These are phyloP conservation scores for Lizonia empirigonia DNA, from an alignment of 2,329 filamentous ascomycete genomes.

Conservation along the genomic window DNA sequence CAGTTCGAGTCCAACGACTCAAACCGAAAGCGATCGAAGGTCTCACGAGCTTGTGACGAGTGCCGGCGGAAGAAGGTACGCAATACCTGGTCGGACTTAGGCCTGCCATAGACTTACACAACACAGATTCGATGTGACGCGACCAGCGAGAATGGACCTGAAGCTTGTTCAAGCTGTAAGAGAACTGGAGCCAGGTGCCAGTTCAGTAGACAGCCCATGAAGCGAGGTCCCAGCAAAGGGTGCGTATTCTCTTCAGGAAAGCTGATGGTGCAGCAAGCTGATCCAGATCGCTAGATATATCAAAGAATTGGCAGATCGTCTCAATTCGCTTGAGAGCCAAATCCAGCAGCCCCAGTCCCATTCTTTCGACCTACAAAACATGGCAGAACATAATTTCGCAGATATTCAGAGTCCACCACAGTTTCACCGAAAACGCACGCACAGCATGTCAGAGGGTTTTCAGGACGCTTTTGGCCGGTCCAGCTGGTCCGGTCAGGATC, in stretches of 20 bases:
- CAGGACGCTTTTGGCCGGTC: slow-evolving; percentile 40
- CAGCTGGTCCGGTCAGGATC: slow-evolving; percentile 44
- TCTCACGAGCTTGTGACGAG: slow-evolving; percentile 51
- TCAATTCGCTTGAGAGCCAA: slow-evolving; percentile 47
- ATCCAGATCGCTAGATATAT: slow-evolving; percentile 43
- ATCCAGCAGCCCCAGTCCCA: slow-evolving; percentile 42
- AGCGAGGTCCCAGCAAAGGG: slow-evolving; percentile 52
- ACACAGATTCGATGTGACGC: slow-evolving; percentile 49
- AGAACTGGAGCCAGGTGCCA: slow-evolving; percentile 48
- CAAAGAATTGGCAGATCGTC: slow-evolving; percentile 48
- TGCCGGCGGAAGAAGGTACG: slow-evolving; percentile 50
- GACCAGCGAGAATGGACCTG: slow-evolving; percentile 48
- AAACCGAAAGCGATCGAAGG: slow-evolving; percentile 48
- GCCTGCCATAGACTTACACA: background rate
- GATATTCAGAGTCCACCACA: slow-evolving; percentile 41
- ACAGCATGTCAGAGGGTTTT: slow-evolving; percentile 47
- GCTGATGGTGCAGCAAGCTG: slow-evolving; percentile 2
- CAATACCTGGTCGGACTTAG: background rate
- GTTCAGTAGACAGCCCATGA: slow-evolving; percentile 50
- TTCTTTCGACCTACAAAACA: slow-evolving; percentile 38
- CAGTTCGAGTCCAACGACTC: slow-evolving; percentile 45
- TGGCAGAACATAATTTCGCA: slow-evolving; percentile 39
- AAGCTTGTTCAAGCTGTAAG: slow-evolving; percentile 50
- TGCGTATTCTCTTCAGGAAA: slow-evolving; percentile 13
- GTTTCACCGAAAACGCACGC: slow-evolving; percentile 45